phyloP scores from a whole-genome alignment of 2,329 filamentous ascomycete species.

The Xylaria sp. region DNA sequence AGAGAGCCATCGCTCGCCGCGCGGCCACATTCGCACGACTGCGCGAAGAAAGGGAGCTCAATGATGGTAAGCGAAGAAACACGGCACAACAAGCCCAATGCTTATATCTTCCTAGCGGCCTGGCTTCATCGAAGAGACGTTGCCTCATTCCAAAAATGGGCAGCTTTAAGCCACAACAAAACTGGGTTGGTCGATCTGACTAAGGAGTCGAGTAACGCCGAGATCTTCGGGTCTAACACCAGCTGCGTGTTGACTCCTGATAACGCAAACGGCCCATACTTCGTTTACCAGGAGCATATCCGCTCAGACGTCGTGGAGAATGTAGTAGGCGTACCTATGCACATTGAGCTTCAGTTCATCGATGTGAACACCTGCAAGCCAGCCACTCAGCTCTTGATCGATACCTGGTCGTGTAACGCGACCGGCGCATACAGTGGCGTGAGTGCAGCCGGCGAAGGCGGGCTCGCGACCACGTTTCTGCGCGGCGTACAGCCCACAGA shows the following conservation, averaged over 20 bases:
- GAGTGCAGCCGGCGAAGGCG: conserved; percentile 46
- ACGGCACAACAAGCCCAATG: neutral
- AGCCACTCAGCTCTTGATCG: conserved; percentile 53
- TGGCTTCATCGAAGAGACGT: conserved; percentile 52
- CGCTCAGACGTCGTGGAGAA: conserved; percentile 55
- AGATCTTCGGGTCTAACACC: conserved; percentile 56
- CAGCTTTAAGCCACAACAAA: conserved; percentile 53
- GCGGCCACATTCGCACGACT: conserved; percentile 53
- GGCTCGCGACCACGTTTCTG: conserved; percentile 57
- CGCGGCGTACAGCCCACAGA: conserved; percentile 61
- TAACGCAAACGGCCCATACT: conserved; percentile 58
- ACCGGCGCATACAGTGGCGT: conserved; percentile 58
- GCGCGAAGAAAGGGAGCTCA: conserved; percentile 49
- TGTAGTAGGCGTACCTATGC: conserved; percentile 54
- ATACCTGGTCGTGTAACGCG: conserved; percentile 61
- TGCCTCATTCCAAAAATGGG: conserved; percentile 53
- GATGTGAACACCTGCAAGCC: conserved; percentile 59
- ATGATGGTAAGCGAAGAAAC: conserved; percentile 42
- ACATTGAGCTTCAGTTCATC: conserved; percentile 59
- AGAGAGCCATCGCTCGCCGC: conserved; percentile 54
- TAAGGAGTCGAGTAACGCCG: conserved; percentile 47
- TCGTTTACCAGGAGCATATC: conserved; percentile 56
- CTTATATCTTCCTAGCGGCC: conserved; percentile 33
- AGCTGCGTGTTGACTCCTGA: conserved; percentile 57
- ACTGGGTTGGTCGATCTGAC: conserved; percentile 50